Conservation (phyloP, 495 filamentous ascomycete species). For the Neurospora discreta region DNA sequence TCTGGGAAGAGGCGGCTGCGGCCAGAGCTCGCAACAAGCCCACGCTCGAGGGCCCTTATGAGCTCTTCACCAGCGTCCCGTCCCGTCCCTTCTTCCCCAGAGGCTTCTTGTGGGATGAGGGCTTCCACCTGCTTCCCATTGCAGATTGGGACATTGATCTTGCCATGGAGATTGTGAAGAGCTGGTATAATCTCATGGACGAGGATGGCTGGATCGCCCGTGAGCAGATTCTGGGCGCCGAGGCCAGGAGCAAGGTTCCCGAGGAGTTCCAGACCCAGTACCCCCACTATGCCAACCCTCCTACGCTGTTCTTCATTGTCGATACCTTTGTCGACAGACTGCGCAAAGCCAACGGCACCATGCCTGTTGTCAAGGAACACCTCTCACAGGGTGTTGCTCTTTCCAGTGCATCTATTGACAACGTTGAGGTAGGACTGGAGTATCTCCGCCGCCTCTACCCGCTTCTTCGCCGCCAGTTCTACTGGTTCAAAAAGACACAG, state of each 20-base stretch:
- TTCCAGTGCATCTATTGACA: slow-evolving; percentile 51
- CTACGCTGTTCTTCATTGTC: slow-evolving; percentile 87
- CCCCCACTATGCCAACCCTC: slow-evolving; percentile 95
- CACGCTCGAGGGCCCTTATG: slow-evolving; percentile 67
- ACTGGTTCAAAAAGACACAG: slow-evolving; percentile 92
- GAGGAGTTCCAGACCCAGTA: slow-evolving; percentile 93
- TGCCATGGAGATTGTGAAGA: slow-evolving; percentile 82
- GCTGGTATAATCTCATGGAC: slow-evolving; percentile 93
- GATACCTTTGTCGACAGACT: slow-evolving; percentile 74
- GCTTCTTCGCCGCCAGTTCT: slow-evolving; percentile 80
- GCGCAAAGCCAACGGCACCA: slow-evolving; percentile 28
- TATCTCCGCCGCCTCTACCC: slow-evolving; percentile 81
- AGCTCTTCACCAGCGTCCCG: slow-evolving; percentile 87
- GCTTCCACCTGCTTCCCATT: slow-evolving; percentile 88
- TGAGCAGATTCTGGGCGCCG: slow-evolving; percentile 90
- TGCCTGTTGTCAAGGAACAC: slow-evolving; percentile 19
- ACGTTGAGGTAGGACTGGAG: slow-evolving; percentile 54
- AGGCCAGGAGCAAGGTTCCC: slow-evolving; percentile 93
- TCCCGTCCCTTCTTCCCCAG: slow-evolving; percentile 93
- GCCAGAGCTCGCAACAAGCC: slow-evolving; percentile 56
- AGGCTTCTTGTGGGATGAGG: slow-evolving; percentile 97
- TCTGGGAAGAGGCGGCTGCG: slow-evolving; percentile 79
- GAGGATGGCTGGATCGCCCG: slow-evolving; percentile 96
- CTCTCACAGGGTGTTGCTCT: slow-evolving; percentile 25
- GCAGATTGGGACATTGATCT: slow-evolving; percentile 90